phyloP scores from a whole-genome alignment of 2,329 filamentous ascomycete genomes.

The Paramyrothecium sp. region DNA sequence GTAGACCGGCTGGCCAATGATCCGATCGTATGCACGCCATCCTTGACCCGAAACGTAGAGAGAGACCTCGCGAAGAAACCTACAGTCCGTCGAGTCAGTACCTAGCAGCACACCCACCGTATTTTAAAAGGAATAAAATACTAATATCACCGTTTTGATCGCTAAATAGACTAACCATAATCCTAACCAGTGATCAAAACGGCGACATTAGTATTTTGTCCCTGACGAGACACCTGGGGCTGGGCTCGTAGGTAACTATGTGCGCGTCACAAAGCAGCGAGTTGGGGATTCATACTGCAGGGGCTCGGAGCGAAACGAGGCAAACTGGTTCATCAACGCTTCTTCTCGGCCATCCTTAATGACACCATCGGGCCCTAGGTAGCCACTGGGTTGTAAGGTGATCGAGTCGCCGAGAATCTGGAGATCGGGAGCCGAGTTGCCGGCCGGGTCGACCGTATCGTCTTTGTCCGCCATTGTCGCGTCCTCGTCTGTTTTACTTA shows the following conservation, averaged over 20 bases:
- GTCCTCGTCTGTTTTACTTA: neutral
- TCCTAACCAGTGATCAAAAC: too few species aligned
- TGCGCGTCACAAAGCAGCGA: too few species aligned
- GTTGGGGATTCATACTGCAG: constrained; percentile 48
- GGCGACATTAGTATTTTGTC: too few species aligned
- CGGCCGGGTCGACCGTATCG: constrained; percentile 24
- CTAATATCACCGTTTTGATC: too few species aligned
- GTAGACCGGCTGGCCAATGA: constrained; percentile 90
- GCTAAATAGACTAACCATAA: too few species aligned
- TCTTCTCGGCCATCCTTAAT: constrained; percentile 58
- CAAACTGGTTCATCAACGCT: constrained; percentile 77
- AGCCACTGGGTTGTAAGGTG: constrained; percentile 72
- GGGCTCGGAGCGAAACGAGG: constrained; percentile 74
- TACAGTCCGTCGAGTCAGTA: constrained; percentile 27
- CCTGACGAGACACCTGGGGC: too few species aligned
- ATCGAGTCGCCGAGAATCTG: constrained; percentile 74
- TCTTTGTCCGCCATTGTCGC: constrained; percentile 11
- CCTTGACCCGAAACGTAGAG: constrained; percentile 89
- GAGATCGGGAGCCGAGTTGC: constrained; percentile 65
- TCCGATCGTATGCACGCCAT: constrained; percentile 90
- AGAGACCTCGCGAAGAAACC: constrained; percentile 91
- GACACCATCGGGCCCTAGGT: constrained; percentile 49
- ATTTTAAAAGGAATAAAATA: too few species aligned
- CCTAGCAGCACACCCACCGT: too few species aligned
- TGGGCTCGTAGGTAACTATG: too few species aligned